Conservation (phyloP, 768 basidiomycete species). For the Russula vinacea region DNA sequence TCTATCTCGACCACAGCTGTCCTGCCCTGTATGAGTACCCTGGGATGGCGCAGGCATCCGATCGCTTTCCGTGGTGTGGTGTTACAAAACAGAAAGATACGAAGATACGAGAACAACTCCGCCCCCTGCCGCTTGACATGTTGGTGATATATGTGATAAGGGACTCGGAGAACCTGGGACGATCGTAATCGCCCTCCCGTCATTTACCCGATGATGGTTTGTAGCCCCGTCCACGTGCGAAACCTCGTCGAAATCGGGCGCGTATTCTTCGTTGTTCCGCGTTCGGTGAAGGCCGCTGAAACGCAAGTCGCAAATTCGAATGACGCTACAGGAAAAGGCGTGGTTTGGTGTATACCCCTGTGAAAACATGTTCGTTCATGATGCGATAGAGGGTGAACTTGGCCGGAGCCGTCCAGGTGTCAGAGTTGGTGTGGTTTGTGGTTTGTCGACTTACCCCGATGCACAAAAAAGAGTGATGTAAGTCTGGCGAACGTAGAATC, state of each 20-base stretch:
- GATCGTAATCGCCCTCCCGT: constrained; percentile 54
- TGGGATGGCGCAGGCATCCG: constrained; percentile 16
- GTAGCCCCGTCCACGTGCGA: background rate
- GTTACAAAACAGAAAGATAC: too few species aligned
- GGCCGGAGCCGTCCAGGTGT: too few species aligned
- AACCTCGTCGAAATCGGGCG: constrained; percentile 64
- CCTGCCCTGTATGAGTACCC: constrained; percentile 9
- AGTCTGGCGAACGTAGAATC: too few species aligned
- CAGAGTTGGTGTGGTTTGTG: too few species aligned
- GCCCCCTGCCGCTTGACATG: too few species aligned
- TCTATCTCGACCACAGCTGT: too few species aligned
- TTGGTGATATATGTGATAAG: constrained; percentile 55
- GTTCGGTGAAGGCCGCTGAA: constrained; percentile 53
- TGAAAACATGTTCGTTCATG: too few species aligned
- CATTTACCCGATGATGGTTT: constrained; percentile 33
- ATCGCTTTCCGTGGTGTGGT: constrained; percentile 19
- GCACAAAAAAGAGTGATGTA: too few species aligned
- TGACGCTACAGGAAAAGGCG: constrained; percentile 93
- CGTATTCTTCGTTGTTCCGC: constrained; percentile 65
- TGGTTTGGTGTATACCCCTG: too few species aligned
- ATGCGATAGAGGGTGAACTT: too few species aligned
- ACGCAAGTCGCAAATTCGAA: constrained; percentile 78
- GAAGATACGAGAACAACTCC: background rate
- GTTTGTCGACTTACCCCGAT: too few species aligned
- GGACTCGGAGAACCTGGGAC: constrained; percentile 82